A percentile compares a stretch with the other conserved stretches of the same genome.
phyloP scores from a whole-genome alignment of 148 eudicot species.

The Cornus controversa region DNA sequence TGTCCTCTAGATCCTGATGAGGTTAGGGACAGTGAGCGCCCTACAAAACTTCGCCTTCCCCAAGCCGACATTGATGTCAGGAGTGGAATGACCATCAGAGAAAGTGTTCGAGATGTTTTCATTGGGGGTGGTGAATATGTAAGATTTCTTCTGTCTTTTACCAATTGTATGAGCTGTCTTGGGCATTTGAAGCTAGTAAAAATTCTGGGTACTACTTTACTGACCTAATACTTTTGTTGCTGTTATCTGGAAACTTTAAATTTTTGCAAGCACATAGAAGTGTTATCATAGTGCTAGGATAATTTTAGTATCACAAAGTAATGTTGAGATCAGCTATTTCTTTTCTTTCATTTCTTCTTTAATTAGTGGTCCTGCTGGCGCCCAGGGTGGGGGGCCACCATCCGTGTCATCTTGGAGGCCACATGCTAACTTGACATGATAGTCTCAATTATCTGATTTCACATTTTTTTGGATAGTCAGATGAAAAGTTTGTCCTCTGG shows the following conservation, averaged over 20 bases:
- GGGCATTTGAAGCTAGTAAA: background rate
- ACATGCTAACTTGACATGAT: background rate
- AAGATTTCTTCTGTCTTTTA: conserved; percentile 34
- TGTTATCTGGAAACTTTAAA: background rate
- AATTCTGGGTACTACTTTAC: background rate
- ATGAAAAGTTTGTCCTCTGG: no score
- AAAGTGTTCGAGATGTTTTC: conserved; percentile 90
- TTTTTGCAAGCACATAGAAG: background rate
- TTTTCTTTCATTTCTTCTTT: no score
- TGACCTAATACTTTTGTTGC: background rate
- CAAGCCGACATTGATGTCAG: conserved; percentile 61
- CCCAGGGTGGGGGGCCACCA: no score
- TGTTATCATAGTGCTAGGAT: background rate
- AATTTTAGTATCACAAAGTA: background rate
- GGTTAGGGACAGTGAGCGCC: conserved; percentile 96
- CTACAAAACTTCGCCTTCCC: conserved; percentile 88
- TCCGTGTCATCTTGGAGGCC: background rate
- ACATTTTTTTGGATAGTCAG: no score
- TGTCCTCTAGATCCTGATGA: conserved; percentile 95
- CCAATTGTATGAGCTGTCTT: background rate
- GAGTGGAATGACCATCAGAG: conserved; percentile 79
- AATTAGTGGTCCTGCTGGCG: no score
- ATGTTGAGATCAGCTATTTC: background rate
- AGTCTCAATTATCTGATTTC: background rate
- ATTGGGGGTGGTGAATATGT: conserved; percentile 95